These are phyloP conservation scores for Talaromyces sp. DNA, from an alignment of 2,329 filamentous ascomycete species.

Conservation along the genomic window DNA sequence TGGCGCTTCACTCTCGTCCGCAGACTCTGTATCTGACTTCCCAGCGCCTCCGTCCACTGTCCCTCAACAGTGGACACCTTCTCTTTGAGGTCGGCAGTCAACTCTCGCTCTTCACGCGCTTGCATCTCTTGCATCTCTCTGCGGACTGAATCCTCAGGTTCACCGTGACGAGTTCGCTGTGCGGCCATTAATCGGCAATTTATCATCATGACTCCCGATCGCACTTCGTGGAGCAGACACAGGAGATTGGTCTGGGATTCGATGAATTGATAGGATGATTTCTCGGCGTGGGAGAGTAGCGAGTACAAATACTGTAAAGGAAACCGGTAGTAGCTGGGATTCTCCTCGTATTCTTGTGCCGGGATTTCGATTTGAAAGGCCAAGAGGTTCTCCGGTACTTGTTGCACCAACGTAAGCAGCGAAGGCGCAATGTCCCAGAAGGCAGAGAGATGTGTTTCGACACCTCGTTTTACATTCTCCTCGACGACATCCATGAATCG, in stretches of 20 bases:
- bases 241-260: conserved; percentile 89
- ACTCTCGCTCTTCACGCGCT: conserved; percentile 61
- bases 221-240: conserved; percentile 86
- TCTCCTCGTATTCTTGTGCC: conserved; percentile 74
- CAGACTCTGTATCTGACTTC: conserved; percentile 67
- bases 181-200: conserved; percentile 65
- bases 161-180: conserved; percentile 52
- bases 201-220: conserved; percentile 69
- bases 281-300: conserved; percentile 79
- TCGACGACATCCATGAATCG: conserved; percentile 77
- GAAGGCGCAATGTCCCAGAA: conserved; percentile 98
- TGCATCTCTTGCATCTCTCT: conserved; percentile 56
- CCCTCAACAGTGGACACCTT: conserved; percentile 87
- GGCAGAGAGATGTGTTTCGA: conserved; percentile 85
- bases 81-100: conserved; percentile 87
- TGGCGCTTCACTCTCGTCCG: conserved; percentile 71
- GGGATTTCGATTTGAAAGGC: conserved; percentile 75
- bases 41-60: conserved; percentile 86
- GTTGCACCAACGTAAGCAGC: conserved; percentile 71
- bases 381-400: conserved; percentile 59
- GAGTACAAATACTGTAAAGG: conserved; percentile 89
- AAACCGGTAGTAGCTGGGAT: conserved; percentile 72
- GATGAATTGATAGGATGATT: conserved; percentile 94
- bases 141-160: conserved; percentile 41
- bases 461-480: conserved; percentile 77